Conservation (phyloP, 768 basidiomycete species). For the Rhodosporidiobolus sp. region DNA sequence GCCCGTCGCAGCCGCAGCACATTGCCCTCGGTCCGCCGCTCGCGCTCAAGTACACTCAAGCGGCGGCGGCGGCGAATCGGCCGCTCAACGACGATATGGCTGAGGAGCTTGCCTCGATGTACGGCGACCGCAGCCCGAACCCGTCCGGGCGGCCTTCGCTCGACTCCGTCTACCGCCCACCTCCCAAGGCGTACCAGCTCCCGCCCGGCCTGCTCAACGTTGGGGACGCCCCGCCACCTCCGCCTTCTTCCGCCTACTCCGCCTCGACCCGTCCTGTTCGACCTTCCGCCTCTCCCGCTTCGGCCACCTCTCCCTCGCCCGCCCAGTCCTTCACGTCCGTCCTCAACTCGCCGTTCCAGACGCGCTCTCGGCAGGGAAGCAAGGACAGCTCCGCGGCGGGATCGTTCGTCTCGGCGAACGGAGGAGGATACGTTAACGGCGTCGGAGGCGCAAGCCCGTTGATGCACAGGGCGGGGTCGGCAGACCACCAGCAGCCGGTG, state of each 20-base stretch:
- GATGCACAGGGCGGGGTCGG: neutral
- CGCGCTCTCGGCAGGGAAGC: neutral
- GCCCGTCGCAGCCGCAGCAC: neutral
- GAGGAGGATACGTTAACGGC: no score
- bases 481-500: neutral
- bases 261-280: neutral
- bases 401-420: neutral
- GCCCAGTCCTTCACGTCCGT: neutral
- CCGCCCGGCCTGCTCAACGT: neutral
- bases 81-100: neutral
- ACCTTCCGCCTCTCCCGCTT: neutral
- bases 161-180: neutral
- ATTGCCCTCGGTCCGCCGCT: neutral
- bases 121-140: neutral
- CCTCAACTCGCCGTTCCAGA: neutral
- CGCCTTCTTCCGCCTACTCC: neutral
- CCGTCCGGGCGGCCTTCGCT: neutral
- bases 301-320: no score
- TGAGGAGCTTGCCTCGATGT: constrained; percentile 2
- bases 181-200: neutral
- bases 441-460: no score
- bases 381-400: neutral
- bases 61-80: neutral
- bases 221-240: neutral
- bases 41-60: neutral